These are phyloP conservation scores for Pseudogymnoascus sp. DNA, from an alignment of 2,329 filamentous ascomycete species.

Conservation along the genomic window DNA sequence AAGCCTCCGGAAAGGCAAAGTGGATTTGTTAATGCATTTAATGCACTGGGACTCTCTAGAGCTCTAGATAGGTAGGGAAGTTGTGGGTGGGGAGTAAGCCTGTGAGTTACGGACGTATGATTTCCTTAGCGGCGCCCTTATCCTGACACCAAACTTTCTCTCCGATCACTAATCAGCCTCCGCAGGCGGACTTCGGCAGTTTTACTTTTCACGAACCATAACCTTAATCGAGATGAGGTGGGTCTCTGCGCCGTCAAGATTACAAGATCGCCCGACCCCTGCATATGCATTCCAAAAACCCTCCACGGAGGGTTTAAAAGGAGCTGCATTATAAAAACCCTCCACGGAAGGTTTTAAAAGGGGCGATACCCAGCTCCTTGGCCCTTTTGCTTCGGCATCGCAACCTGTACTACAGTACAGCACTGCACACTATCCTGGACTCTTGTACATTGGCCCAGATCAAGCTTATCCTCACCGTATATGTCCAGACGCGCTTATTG, in stretches of 20 bases:
- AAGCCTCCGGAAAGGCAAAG: background rate
- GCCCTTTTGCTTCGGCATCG: background rate
- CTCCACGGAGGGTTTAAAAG: background rate
- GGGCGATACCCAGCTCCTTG: background rate
- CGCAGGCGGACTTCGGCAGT: background rate
- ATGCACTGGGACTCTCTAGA: background rate
- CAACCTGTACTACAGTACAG: background rate
- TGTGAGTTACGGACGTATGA: background rate
- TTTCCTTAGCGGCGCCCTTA: background rate
- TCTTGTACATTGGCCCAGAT: background rate
- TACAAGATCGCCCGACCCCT: background rate
- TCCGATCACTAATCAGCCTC: background rate
- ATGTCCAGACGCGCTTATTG: background rate
- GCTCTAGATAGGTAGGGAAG: background rate
- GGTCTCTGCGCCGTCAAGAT: background rate
- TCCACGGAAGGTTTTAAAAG: background rate
- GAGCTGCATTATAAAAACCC: background rate
- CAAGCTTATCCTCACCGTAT: background rate
- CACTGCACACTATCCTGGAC: background rate
- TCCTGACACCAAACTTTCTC: background rate
- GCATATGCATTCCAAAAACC: background rate
- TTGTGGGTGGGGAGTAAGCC: background rate
- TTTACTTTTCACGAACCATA: background rate
- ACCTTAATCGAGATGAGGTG: background rate
- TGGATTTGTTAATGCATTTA: background rate